Base-by-base conservation (phyloP, 1,284 basidiomycete species). In the Pseudozyma sp. region DNA sequence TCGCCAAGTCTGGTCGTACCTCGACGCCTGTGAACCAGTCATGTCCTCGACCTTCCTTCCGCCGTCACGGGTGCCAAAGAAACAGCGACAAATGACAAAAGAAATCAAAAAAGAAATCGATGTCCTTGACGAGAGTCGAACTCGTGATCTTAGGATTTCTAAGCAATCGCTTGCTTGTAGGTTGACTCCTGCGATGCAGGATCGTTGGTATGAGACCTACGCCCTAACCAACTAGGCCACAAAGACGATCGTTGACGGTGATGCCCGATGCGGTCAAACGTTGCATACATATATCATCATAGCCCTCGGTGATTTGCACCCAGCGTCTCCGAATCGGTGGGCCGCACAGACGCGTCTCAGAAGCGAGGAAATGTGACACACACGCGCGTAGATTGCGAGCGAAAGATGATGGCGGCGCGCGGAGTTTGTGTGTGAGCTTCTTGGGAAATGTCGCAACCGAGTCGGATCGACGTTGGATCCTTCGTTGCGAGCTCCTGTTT, bases 191-290 rank as follows among this genome's bases (percentile, higher is more conserved):
- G 60, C 50, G 5, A 31, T 40, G 53, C 66, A 63, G 60, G 66
- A 63, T 68, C 66, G 66, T 55, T 68, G 60, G 61, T 69, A 69
- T 69, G 67, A 69, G 67, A 69, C 67, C 67, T 64, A 69, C 67
- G 67, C 67, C 67, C 67, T 69, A 69, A 69, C 67, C 67, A 69
- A 69, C 67, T 69, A 69, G 67, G 67, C 67, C 67, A 69, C 67
- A 46, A 69, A 69, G 61, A 57, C 67, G 43, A 19, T 54, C 4
- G 24, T 37, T 33, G n/a, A 4, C 10, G 10, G 7, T 16, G 45
- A 30, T 24, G 45, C 29, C 45, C 10, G 30, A 9, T 5, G 10
- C 11, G 17, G 39, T 7, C 39, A 2, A 14, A 8, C 29, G 8
- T 31, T 46, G 45, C 45, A 14, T 31, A 46, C 7, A 46, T 31